Conservation (phyloP, 495 filamentous ascomycete species). For the Hypoxylon lienhwacheense region DNA sequence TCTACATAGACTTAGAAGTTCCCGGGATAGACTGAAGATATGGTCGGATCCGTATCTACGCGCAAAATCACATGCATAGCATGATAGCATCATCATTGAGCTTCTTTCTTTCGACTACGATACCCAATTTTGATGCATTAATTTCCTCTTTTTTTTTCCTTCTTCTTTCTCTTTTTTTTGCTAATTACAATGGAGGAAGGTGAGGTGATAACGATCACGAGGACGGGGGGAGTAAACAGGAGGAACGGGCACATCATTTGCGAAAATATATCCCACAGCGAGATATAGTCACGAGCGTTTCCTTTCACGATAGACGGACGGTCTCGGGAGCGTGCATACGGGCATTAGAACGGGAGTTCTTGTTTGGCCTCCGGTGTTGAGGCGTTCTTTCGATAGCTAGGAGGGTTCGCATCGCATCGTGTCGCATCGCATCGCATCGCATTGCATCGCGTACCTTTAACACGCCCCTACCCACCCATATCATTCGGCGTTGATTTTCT, state of each 20-base stretch:
- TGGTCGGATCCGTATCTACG: conserved; percentile 5
- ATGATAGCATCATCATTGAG: conserved; percentile 27
- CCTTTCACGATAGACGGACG: conserved; percentile 9
- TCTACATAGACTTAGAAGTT: conserved; percentile 29
- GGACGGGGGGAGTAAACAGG: not conserved
- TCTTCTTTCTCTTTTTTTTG: no score
- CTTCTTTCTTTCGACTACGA: conserved; percentile 34
- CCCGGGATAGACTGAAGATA: conserved; percentile 25
- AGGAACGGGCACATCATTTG: conserved; percentile 7
- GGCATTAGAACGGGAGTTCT: conserved; percentile 22
- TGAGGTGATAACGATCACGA: not conserved
- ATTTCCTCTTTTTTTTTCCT: conserved; percentile 21
- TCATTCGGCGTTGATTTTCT: conserved; percentile 17
- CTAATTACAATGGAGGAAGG: not conserved
- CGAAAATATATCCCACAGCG: conserved; percentile 2
- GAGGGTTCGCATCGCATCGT: conserved; percentile 13
- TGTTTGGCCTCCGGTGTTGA: conserved; percentile 20
- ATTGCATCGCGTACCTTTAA: no score
- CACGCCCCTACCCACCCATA: no score
- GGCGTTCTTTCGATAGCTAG: conserved; percentile 10
- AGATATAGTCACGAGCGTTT: conserved; percentile 14
- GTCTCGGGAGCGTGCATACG: conserved; percentile 18
- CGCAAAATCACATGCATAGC: conserved; percentile 17
- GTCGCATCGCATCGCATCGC: no score
- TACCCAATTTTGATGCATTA: conserved; percentile 30